Evolutionary conservation across 2,329 filamentous ascomycete genomes (phyloP).

Genomic region (Epichloe coenophiala): DNA sequence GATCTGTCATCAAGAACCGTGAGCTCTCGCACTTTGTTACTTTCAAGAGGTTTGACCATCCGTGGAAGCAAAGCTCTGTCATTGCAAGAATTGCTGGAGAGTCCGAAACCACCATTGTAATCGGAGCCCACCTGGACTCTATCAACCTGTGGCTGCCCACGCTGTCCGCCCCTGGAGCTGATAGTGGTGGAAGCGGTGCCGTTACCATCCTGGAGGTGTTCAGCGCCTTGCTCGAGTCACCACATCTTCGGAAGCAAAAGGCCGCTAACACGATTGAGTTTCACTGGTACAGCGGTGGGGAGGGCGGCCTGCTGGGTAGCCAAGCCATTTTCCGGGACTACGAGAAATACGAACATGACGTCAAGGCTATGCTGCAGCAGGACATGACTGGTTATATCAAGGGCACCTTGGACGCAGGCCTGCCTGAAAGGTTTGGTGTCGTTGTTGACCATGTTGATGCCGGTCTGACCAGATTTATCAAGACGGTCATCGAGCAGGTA

Average conservation of each 20-base stretch:
- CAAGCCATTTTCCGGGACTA: conserved; percentile 83
- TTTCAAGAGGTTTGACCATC: conserved; percentile 63
- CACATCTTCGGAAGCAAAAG: conserved; percentile 56
- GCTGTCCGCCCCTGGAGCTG: conserved; percentile 79
- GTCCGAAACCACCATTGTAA: conserved; percentile 71
- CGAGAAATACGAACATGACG: conserved; percentile 54
- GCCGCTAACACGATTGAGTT: conserved; percentile 84
- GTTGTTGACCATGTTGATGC: conserved; percentile 85
- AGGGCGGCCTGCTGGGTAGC: conserved; percentile 74
- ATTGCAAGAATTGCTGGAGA: conserved; percentile 84
- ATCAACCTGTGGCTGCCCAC: conserved; percentile 87
- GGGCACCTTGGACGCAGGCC: conserved; percentile 67
- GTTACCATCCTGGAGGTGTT: conserved; percentile 92
- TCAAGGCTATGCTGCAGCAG: conserved; percentile 96
- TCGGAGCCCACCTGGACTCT: conserved; percentile 88
- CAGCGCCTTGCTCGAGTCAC: conserved; percentile 62
- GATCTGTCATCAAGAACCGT: conserved; percentile 31
- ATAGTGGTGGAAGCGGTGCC: conserved; percentile 85
- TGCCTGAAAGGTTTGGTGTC: conserved; percentile 76
- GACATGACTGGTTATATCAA: conserved; percentile 92
- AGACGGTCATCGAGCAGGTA: conserved; percentile 59
- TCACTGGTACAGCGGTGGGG: conserved; percentile 90
- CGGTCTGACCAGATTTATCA: conserved; percentile 77
- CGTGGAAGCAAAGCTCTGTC: conserved; percentile 82
- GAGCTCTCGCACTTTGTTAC: conserved; percentile 46